A percentile compares a stretch with the other conserved stretches of the same genome.
phyloP scores from a whole-genome alignment of 768 basidiomycete species.

The Dentipellis fragilis region DNA sequence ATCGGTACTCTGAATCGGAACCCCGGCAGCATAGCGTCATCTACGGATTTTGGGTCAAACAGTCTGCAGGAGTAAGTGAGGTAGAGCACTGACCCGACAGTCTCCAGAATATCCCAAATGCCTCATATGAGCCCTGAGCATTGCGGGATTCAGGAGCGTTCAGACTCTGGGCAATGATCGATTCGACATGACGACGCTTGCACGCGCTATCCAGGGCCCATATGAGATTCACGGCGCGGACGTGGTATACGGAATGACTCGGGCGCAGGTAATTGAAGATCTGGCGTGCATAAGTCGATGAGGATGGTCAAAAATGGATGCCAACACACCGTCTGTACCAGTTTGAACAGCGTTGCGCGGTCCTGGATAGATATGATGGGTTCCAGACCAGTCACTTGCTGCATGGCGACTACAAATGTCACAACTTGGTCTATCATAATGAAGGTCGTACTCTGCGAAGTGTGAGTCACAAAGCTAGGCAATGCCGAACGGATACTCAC shows the following conservation, averaged over 20 bases:
- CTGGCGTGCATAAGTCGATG: slow-evolving; percentile 22
- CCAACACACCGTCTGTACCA: slow-evolving; percentile 41
- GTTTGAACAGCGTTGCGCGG: slow-evolving; percentile 42
- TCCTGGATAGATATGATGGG: slow-evolving; percentile 34
- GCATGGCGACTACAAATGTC: slow-evolving; percentile 7
- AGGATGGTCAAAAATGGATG: background rate
- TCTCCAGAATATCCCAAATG: slow-evolving; percentile 90
- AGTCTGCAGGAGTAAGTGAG: background rate
- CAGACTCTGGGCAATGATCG: slow-evolving; percentile 68
- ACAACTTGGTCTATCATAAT: slow-evolving; percentile 12
- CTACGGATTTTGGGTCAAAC: slow-evolving; percentile 26
- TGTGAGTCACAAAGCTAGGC: background rate
- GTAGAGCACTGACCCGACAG: slow-evolving; percentile 50
- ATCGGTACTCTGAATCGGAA: slow-evolving; percentile 77
- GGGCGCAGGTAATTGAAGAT: slow-evolving; percentile 67
- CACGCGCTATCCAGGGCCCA: slow-evolving; percentile 66
- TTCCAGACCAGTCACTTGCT: slow-evolving; percentile 7
- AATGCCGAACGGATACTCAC: slow-evolving; percentile 23
- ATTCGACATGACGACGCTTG: slow-evolving; percentile 56
- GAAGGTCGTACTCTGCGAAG: slow-evolving; percentile 10
- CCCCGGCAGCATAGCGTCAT: slow-evolving; percentile 75
- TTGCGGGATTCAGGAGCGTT: slow-evolving; percentile 38
- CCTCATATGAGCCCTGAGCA: slow-evolving; percentile 59
- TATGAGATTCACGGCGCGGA: slow-evolving; percentile 69
- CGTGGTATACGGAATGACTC: slow-evolving; percentile 62